These are phyloP conservation scores for Cercospora nicotianae DNA, from an alignment of 2,329 filamentous ascomycete genomes.

Conservation along the genomic window DNA sequence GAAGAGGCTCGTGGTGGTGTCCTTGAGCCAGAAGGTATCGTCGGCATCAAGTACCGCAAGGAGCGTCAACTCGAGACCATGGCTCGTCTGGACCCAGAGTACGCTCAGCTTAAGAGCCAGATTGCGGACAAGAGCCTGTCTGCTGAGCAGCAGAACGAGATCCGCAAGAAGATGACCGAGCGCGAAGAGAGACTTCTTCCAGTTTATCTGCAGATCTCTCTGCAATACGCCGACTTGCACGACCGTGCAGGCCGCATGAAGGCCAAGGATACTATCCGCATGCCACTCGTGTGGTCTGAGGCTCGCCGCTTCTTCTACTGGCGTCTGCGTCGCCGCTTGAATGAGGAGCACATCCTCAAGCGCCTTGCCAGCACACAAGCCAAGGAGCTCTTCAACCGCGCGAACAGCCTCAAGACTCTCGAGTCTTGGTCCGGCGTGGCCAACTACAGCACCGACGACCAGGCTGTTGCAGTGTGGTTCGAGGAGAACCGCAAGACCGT, in stretches of 20 bases:
- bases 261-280: constrained; percentile 91
- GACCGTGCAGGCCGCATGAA: constrained; percentile 97
- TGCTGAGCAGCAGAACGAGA: constrained; percentile 70
- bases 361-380: constrained; percentile 64
- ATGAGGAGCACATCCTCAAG: constrained; percentile 95
- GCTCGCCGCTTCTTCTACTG: constrained; percentile 99
- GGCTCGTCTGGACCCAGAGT: constrained; percentile 84
- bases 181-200: constrained; percentile 88
- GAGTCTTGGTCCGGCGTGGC: constrained; percentile 79
- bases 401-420: constrained; percentile 67
- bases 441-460: constrained; percentile 76
- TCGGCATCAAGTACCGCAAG: constrained; percentile 97
- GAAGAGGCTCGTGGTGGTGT: constrained; percentile 94
- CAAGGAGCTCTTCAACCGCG: constrained; percentile 44
- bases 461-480: constrained; percentile 88
- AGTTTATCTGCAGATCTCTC: constrained; percentile 90
- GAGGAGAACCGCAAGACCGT: constrained; percentile 88
- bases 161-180: constrained; percentile 80
- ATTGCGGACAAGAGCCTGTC: constrained; percentile 66
- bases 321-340: constrained; percentile 93
- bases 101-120: constrained; percentile 79
- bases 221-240: constrained; percentile 96
- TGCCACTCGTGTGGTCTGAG: constrained; percentile 79
- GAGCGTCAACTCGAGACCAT: constrained; percentile 98
- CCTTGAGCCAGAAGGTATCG: constrained; percentile 94